These are phyloP conservation scores for Amphichorda felina DNA, from an alignment of 2,329 filamentous ascomycete species.

Conservation along the genomic window DNA sequence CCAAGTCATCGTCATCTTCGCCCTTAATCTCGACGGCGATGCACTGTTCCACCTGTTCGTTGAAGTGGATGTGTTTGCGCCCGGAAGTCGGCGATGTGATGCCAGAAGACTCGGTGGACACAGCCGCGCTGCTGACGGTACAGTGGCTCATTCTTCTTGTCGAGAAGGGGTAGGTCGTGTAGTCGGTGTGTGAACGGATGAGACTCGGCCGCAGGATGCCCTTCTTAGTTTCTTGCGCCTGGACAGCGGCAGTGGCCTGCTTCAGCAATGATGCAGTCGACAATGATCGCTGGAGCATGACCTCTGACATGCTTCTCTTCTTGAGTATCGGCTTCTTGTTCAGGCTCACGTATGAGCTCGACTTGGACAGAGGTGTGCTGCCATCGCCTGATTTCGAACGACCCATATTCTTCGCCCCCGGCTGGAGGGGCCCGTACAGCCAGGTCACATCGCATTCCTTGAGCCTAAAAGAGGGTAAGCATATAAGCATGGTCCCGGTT, in stretches of 20 bases:
- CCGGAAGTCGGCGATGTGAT: slow-evolving; percentile 49
- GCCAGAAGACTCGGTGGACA: slow-evolving; percentile 61
- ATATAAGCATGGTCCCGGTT: neutral
- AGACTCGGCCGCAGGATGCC: slow-evolving; percentile 41
- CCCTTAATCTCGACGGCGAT: slow-evolving; percentile 86
- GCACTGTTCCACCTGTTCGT: slow-evolving; percentile 90
- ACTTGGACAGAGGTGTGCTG: slow-evolving; percentile 36
- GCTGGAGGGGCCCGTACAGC: slow-evolving; percentile 85
- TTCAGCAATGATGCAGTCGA: slow-evolving; percentile 83
- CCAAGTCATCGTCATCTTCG: slow-evolving; percentile 57
- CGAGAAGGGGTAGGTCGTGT: slow-evolving; percentile 51
- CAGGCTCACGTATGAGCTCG: slow-evolving; percentile 51
- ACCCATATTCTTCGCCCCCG: slow-evolving; percentile 47
- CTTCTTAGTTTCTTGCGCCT: slow-evolving; percentile 54
- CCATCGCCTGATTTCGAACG: slow-evolving; percentile 16
- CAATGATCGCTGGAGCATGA: slow-evolving; percentile 82
- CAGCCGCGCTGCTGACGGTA: slow-evolving; percentile 47
- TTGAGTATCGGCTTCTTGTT: slow-evolving; percentile 86
- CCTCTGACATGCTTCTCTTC: slow-evolving; percentile 91
- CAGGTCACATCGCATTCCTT: slow-evolving; percentile 97
- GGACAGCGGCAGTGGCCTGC: slow-evolving; percentile 75
- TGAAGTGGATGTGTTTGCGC: slow-evolving; percentile 87
- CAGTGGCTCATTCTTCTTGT: slow-evolving; percentile 49
- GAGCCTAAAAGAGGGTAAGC: slow-evolving; percentile 45
- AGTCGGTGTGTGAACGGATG: slow-evolving; percentile 56